Conservation (phyloP, 192 early-diverging fungal genomes). For the Mortierella antarctica region DNA sequence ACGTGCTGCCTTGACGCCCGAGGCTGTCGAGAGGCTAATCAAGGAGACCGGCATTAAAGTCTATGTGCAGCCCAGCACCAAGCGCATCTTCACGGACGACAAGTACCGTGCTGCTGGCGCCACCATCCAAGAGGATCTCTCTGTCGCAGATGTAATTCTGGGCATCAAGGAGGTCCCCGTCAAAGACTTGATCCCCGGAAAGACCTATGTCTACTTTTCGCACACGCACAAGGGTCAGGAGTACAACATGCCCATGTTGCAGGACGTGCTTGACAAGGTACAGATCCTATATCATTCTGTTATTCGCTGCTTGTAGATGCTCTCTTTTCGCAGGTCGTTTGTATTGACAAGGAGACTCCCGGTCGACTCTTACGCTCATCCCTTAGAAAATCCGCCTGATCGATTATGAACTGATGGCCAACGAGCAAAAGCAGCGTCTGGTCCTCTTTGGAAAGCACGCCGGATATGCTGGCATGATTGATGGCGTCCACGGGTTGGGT, state of each 20-base stretch:
- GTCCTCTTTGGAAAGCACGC: slow-evolving; percentile 95
- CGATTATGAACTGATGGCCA: slow-evolving; percentile 95
- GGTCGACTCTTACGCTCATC: neutral
- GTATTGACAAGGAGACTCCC: neutral
- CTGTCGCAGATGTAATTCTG: slow-evolving; percentile 88
- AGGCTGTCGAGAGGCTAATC: slow-evolving; percentile 85
- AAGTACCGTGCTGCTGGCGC: slow-evolving; percentile 90
- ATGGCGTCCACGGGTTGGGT: slow-evolving; percentile 91
- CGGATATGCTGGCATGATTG: slow-evolving; percentile 96
- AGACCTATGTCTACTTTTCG: slow-evolving; percentile 95
- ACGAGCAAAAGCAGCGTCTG: slow-evolving; percentile 77
- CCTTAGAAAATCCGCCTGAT: slow-evolving; percentile 85
- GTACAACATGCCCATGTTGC: slow-evolving; percentile 94
- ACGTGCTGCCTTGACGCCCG: slow-evolving; percentile 89
- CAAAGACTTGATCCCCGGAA: slow-evolving; percentile 81
- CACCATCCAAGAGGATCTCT: slow-evolving; percentile 86
- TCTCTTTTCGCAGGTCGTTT: neutral
- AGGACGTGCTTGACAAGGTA: slow-evolving; percentile 90
- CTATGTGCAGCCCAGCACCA: slow-evolving; percentile 92
- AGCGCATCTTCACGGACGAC: slow-evolving; percentile 90
- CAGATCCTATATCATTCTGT: neutral
- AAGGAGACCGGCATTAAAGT: slow-evolving; percentile 86
- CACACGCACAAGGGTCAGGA: slow-evolving; percentile 97
- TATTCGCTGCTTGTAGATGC: neutral
- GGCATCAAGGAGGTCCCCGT: slow-evolving; percentile 98